These are phyloP conservation scores for Sporothrix protearum DNA, from an alignment of 2,329 filamentous ascomycete genomes.

Conservation along the genomic window DNA sequence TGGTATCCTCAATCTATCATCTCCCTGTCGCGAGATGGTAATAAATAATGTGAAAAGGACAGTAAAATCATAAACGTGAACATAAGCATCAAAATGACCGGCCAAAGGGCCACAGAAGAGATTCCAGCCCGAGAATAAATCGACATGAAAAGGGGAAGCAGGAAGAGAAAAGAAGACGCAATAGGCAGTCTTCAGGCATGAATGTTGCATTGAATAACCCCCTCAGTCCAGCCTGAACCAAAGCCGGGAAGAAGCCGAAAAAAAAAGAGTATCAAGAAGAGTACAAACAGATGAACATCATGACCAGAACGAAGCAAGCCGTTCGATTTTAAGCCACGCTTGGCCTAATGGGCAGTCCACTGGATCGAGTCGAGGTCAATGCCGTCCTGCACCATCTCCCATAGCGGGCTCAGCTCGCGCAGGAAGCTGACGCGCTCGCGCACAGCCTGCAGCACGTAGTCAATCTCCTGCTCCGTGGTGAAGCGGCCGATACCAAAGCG, in stretches of 20 bases:
- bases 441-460: constrained; percentile 95
- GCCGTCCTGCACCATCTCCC: constrained; percentile 97
- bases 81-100: constrained; percentile 8
- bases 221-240: neutral
- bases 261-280: neutral
- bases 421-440: constrained; percentile 86
- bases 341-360: constrained; percentile 83
- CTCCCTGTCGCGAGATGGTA: neutral
- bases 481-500: constrained; percentile 96
- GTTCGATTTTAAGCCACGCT: neutral
- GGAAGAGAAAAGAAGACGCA: neutral
- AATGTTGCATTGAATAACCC: neutral
- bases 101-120: constrained; percentile 14
- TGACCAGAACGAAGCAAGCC: neutral
- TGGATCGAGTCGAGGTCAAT: constrained; percentile 94
- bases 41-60: neutral
- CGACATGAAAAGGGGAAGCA: neutral
- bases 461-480: constrained; percentile 91
- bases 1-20: constrained; percentile 8
- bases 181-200: constrained; percentile 11
- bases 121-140: neutral
- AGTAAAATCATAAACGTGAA: neutral
- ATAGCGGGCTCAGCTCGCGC: constrained; percentile 89
- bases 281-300: constrained; percentile 3
- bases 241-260: neutral